Evolutionary conservation across 805 yeast genomes (phyloP).

Genomic region (Metschnikowia amazonensis): DNA sequence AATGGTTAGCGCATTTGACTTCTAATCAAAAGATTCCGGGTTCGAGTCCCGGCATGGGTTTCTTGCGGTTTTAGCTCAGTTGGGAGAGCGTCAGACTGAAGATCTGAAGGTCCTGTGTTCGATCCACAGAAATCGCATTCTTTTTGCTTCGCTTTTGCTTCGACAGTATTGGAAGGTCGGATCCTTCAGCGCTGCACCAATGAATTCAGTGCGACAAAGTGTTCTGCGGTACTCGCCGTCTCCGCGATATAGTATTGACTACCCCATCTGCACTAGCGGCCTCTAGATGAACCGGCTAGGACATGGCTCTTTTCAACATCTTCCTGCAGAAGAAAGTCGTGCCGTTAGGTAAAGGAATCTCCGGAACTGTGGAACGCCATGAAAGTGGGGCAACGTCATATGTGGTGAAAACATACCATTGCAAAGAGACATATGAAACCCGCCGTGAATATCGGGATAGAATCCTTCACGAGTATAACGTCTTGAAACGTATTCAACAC

Average conservation of each 20-base stretch:
- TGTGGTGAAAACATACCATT: constrained; percentile 47
- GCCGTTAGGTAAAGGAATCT: constrained; percentile 30
- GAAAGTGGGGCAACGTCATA: constrained; percentile 9
- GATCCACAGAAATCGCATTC: constrained; percentile 18
- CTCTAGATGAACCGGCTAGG: too few species aligned
- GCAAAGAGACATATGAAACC: constrained; percentile 38
- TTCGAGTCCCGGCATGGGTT: constrained; percentile 21
- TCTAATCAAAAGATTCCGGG: constrained; percentile 19
- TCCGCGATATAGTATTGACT: too few species aligned
- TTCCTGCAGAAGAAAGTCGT: background rate
- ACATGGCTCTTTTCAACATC: background rate
- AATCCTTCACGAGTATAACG: constrained; percentile 34
- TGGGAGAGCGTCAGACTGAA: constrained; percentile 25
- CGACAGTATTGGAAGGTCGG: too few species aligned
- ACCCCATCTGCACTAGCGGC: too few species aligned
- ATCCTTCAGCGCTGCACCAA: too few species aligned
- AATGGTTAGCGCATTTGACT: constrained; percentile 20
- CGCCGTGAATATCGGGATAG: constrained; percentile 36
- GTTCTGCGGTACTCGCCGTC: too few species aligned
- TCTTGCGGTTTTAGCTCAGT: constrained; percentile 26
- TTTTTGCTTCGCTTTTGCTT: background rate
- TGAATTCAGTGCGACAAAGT: too few species aligned
- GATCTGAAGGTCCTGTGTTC: constrained; percentile 20
- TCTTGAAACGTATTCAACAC: constrained; percentile 28
- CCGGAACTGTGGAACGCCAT: constrained; percentile 33